Evolutionary conservation across 441 rosid species (phyloP).

Genomic region (Pelargonium myrrhifolium): DNA sequence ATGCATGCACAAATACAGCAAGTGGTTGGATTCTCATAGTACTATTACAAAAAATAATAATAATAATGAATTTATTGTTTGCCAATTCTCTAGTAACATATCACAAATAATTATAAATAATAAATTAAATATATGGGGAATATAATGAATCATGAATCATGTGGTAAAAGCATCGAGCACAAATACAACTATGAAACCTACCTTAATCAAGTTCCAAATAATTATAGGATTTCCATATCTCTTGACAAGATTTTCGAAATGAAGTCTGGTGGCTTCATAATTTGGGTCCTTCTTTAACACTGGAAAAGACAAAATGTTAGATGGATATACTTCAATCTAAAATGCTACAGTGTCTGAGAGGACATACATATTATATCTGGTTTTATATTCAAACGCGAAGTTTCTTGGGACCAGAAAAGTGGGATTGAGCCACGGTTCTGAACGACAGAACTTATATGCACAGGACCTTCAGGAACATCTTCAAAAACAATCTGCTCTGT

Average conservation of each 20-base stretch:
- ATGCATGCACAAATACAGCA: background rate
- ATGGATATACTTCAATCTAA: too few species aligned
- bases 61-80: too few species aligned
- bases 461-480: constrained; percentile 71
- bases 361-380: constrained; percentile 87
- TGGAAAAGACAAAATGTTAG: constrained; percentile 22
- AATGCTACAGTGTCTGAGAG: too few species aligned
- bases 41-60: background rate
- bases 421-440: constrained; percentile 99
- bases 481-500: constrained; percentile 96
- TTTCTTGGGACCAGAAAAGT: constrained; percentile 98
- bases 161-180: background rate
- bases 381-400: constrained; percentile 87
- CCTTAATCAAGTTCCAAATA: constrained; percentile 92
- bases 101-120: too few species aligned
- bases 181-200: constrained; percentile 18
- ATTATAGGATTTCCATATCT: constrained; percentile 97
- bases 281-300: constrained; percentile 85
- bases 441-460: constrained; percentile 78
- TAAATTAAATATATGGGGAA: too few species aligned
- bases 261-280: constrained; percentile 90
- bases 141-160: background rate
- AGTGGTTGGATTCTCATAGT: background rate
- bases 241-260: constrained; percentile 83
- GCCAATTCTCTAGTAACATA: too few species aligned